These are phyloP conservation scores for Meredithiella fracta DNA, from an alignment of 2,329 filamentous ascomycete genomes.

Conservation along the genomic window DNA sequence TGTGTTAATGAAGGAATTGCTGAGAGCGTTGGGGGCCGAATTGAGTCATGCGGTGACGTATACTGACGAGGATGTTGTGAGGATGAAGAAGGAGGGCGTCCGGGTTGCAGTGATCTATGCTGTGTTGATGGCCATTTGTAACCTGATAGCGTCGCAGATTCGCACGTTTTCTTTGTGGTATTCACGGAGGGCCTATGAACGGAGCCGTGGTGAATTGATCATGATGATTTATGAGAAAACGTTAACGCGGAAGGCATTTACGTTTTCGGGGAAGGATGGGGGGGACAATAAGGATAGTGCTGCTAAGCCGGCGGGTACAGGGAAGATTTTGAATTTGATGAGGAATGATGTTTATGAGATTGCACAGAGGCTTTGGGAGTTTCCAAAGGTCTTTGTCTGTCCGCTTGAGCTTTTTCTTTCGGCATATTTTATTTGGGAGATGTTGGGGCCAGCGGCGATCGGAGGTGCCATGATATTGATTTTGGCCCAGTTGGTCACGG, in stretches of 20 bases:
- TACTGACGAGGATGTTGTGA: not conserved
- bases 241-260: slow-evolving; percentile 43
- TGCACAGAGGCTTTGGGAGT: slow-evolving; percentile 76
- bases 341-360: slow-evolving; percentile 69
- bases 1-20: slow-evolving; percentile 53
- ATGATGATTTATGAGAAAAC: slow-evolving; percentile 74
- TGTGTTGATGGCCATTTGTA: slow-evolving; percentile 39
- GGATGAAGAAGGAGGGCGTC: not conserved
- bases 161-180: slow-evolving; percentile 64
- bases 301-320: slow-evolving; percentile 50
- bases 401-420: slow-evolving; percentile 64
- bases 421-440: slow-evolving; percentile 54
- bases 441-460: slow-evolving; percentile 59
- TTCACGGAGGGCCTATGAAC: slow-evolving; percentile 66
- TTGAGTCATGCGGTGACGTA: not conserved
- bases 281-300: slow-evolving; percentile 13
- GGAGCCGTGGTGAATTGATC: slow-evolving; percentile 68
- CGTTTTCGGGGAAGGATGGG: slow-evolving; percentile 22
- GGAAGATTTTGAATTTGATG: slow-evolving; percentile 80
- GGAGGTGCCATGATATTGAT: slow-evolving; percentile 46
- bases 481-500: slow-evolving; percentile 46
- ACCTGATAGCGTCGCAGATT: slow-evolving; percentile 47
- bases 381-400: slow-evolving; percentile 56
- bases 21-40: slow-evolving; percentile 22
- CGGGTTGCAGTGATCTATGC: slow-evolving; percentile 35